A percentile compares a stretch with the other conserved stretches of the same genome.
These are phyloP conservation scores for Aspergillus nidulans DNA, from an alignment of 495 filamentous ascomycete genomes.

Conservation along the genomic window DNA sequence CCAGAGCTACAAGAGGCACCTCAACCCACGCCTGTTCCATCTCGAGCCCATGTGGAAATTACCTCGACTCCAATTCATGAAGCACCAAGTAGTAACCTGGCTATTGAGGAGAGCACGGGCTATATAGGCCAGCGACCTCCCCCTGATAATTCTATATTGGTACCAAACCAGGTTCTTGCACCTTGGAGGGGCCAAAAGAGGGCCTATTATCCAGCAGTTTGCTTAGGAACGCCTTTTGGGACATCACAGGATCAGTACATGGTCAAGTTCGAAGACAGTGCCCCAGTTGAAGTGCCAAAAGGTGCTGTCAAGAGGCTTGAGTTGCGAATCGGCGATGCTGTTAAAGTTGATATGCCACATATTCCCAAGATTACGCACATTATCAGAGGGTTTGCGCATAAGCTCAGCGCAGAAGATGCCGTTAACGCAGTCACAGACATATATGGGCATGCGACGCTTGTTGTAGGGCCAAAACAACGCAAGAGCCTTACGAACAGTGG, in stretches of 20 bases:
- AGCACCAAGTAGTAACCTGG: conserved; percentile 1
- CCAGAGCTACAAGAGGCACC: background rate
- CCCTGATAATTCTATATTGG: conserved; percentile 21
- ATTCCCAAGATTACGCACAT: conserved; percentile 45
- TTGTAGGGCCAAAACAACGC: conserved; percentile 44
- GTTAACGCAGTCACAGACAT: conserved; percentile 40
- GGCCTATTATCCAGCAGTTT: conserved; percentile 49
- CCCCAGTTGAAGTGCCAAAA: conserved; percentile 37
- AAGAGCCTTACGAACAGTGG: conserved; percentile 38
- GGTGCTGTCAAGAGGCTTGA: conserved; percentile 45
- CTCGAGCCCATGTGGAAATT: conserved; percentile 7
- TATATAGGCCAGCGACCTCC: background rate
- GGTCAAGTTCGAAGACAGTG: conserved; percentile 46
- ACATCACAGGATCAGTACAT: conserved; percentile 35
- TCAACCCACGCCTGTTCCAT: conserved; percentile 10
- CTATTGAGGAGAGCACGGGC: background rate
- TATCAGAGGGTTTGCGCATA: conserved; percentile 40
- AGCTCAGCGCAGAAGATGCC: conserved; percentile 30
- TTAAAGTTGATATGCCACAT: conserved; percentile 48
- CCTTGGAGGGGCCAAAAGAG: conserved; percentile 46
- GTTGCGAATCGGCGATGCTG: conserved; percentile 43
- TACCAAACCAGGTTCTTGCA: conserved; percentile 47
- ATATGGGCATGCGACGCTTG: conserved; percentile 39
- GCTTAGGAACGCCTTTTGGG: conserved; percentile 38
- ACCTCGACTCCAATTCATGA: conserved; percentile 14